Percentiles rank a stretch among this genome's conserved stretches.
These are phyloP conservation scores for Vanrija humicola DNA, from an alignment of 1,284 basidiomycete species.

Conservation along the genomic window DNA sequence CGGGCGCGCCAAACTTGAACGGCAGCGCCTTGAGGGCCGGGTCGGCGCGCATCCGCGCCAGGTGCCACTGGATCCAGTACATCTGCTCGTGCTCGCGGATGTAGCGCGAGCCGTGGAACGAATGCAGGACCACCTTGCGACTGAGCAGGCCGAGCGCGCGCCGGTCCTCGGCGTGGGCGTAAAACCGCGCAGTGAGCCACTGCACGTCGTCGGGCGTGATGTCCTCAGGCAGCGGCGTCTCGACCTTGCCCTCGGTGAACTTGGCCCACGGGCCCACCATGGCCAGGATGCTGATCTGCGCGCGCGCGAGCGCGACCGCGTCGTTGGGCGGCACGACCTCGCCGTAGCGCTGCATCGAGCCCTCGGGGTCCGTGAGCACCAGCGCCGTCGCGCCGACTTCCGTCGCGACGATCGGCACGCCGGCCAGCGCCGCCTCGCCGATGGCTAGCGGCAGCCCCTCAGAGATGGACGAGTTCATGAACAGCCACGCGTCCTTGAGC, in stretches of 20 bases:
- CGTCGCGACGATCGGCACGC: conserved; percentile 16
- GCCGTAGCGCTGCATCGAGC: conserved; percentile 6
- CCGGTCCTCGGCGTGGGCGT: conserved; percentile 7
- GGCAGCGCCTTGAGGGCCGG: conserved; percentile 2
- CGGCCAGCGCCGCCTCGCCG: conserved; percentile 12
- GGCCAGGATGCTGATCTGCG: conserved; percentile 11
- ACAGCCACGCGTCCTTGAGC: conserved; percentile 16
- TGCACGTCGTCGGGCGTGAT: conserved; percentile 8
- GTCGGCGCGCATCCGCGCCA: conserved; percentile 7
- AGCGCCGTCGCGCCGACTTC: conserved; percentile 12
- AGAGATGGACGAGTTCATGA: conserved; percentile 15
- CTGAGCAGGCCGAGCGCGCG: conserved; percentile 12
- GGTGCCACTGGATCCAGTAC: conserved; percentile 16
- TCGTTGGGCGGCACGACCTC: conserved; percentile 14
- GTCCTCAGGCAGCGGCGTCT: conserved; percentile 3
- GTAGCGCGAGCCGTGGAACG: conserved; percentile 10
- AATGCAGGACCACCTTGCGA: conserved; percentile 8
- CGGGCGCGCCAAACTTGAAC: conserved; percentile 5
- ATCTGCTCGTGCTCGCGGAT: conserved; percentile 16
- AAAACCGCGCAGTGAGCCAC: conserved; percentile 12
- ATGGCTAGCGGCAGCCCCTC: conserved; percentile 13
- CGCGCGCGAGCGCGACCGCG: conserved; percentile 6
- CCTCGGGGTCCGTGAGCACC: conserved; percentile 10
- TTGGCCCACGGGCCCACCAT: conserved; percentile 11
- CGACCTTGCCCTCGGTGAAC: conserved; percentile 2